Evolutionary conservation across 2,329 filamentous ascomycete genomes (phyloP), one percentile per base, ranked within the genome.

Genomic region (Tolypocladium cylindrosporum): DNA sequence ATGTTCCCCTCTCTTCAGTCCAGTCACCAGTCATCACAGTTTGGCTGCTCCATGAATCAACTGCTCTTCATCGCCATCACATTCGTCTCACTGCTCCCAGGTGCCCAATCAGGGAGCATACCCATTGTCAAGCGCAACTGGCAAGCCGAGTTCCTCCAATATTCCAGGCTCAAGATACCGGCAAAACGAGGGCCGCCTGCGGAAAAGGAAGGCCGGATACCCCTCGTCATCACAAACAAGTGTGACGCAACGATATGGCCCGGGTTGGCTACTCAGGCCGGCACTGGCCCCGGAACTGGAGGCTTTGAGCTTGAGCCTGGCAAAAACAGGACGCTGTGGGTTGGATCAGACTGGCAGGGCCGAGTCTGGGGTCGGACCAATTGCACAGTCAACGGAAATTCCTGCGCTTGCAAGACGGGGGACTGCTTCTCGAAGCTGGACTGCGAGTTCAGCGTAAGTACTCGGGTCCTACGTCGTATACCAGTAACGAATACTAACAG

Each of bases 341-440:
- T 94, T 31, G 82, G 85, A 13, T 76, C 81, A 55, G 83, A 90
- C 63, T 95, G 90, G 90, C 86, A 89, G 68, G 90, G 90, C 11
- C 83, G 90, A 57, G 77, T 94, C 36, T 94, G 90, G 90, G 90
- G 86, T 14, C 79, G 90, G 57, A 93, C 90, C 21, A 94, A 94
- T 68, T 95, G 90, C 74, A 89, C 82, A 43, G 90, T 91, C 70
- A 84, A 86, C 64, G 77, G 77, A 19, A 79, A 84, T 54, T 87
- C 86, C 1, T 84, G 79, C 55, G 85, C 87, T 27, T 94, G 90
- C 71, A 71, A 77, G 55, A 91, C 89, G 2, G 90, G 90, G 9
- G 90, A 94, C 70, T 94, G 90, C 69, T 84, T 85, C 59, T 85
- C 86, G 6, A 80, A 82, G 59, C 66, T 93, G 59, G 76, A 87